Base-by-base conservation (phyloP, 2,329 filamentous ascomycete genomes). In the Zymoseptoria passerinii region DNA sequence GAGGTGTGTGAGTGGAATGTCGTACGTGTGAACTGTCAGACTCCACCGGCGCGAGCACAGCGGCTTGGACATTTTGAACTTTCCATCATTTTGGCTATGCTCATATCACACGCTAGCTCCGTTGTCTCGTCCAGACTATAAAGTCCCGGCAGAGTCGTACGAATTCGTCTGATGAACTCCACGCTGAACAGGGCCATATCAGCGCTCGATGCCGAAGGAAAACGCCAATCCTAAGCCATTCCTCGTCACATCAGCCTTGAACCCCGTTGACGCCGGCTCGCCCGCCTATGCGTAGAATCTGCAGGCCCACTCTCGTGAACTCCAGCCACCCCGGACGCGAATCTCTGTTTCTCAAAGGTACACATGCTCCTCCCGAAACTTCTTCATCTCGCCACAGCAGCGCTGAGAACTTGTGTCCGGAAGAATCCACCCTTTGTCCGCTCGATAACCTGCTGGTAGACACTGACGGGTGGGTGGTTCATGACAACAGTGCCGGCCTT, bases 401-500 rank as follows among this genome's bases (percentile, higher is more conserved):
- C 76, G 58, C 81, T 95, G 67, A 99, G 81, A 54, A 99, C 94
- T 75, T 97, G 94, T 65, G 94, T 99, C 73, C 94, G 81, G 84
- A 99, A 99, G 83, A 97, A 97, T 58, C 90, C 92, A 65, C 94
- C 94, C 85, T 97, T 97, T 60, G 94, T 99, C 78, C 91, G 86
- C 83, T 99, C 94, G 72, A 99, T 99, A 71, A 99, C 94, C 77
- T 99, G 92, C 80, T 96, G 92, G 78, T 99, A 97, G 66, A 99
- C 92, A 64, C 91, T 96, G 80, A 95, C 94, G 63, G 94, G 92
- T 54, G 92, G 94, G 79, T 99, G 94, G 81, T 99, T 97, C 92
- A 99, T 99, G 68, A 97, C 86, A 55, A 99, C 94, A 56, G 94
- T 97, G 72, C 94, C 94, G 78, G 95, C 90, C 81, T 97, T 90